A percentile compares a stretch with the other conserved stretches of the same genome.
Evolutionary conservation across 345 rosid genomes (phyloP).

Genomic region (Populus pruinosa): DNA sequence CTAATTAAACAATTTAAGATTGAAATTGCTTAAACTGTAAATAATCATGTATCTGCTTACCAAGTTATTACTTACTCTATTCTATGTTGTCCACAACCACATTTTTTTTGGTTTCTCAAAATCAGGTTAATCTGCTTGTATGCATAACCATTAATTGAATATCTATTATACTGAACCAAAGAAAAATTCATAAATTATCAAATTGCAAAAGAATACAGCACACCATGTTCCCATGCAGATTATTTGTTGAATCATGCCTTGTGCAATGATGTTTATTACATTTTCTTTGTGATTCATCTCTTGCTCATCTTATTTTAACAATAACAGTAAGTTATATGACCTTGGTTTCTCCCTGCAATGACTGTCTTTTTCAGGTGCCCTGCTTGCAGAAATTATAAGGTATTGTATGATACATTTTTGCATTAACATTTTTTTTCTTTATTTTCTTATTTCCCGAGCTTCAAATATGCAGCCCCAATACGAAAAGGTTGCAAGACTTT

Average conservation of each 20-base stretch:
- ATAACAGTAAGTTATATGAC: conserved; percentile 2
- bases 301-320: background rate
- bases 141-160: background rate
- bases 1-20: background rate
- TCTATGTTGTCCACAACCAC: background rate
- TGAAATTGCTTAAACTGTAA: background rate
- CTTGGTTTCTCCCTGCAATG: conserved; percentile 9
- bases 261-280: background rate
- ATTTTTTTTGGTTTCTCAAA: background rate
- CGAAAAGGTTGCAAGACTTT: conserved; percentile 92
- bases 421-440: background rate
- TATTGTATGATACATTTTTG: conserved; percentile 23
- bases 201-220: background rate
- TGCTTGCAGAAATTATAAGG: conserved; percentile 98
- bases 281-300: background rate
- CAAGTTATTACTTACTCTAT: background rate
- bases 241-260: background rate
- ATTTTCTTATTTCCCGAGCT: conserved; percentile 15
- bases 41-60: background rate
- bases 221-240: background rate
- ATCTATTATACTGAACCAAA: background rate
- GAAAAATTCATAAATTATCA: background rate
- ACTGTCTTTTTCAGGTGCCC: conserved; percentile 75
- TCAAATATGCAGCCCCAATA: conserved; percentile 72
- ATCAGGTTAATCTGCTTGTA: background rate